Percentiles rank a stretch among this genome's conserved stretches.
These are phyloP conservation scores for Coemansia sp. DNA, from an alignment of 192 early-diverging fungal genomes.

Conservation along the genomic window DNA sequence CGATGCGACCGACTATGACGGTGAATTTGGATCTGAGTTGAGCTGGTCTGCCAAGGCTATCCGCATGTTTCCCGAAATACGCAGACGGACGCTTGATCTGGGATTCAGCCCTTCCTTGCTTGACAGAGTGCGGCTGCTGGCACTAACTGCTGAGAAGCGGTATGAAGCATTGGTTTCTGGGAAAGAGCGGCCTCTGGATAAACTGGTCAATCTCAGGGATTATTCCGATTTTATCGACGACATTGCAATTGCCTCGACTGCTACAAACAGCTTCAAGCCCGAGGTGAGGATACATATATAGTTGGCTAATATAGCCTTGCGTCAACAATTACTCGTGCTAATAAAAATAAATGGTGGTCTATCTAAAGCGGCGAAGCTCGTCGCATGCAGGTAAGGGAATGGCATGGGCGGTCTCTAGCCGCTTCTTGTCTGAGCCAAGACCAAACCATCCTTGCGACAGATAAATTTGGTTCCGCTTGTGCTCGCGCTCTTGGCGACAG, in stretches of 20 bases:
- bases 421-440: constrained; percentile 60
- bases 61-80: constrained; percentile 21
- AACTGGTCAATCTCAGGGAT: neutral
- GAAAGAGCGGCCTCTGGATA: neutral
- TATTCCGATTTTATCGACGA: neutral
- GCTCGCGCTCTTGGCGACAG: constrained; percentile 69
- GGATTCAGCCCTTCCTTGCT: neutral
- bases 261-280: neutral
- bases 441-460: constrained; percentile 72
- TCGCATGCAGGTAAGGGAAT: constrained; percentile 73
- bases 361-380: constrained; percentile 59
- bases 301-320: neutral
- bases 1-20: constrained; percentile 14
- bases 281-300: neutral
- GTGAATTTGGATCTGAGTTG: constrained; percentile 1
- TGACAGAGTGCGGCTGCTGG: constrained; percentile 10
- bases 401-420: constrained; percentile 63
- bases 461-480: constrained; percentile 55
- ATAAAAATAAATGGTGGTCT: constrained; percentile 8
- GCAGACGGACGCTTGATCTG: neutral
- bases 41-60: constrained; percentile 35
- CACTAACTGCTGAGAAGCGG: constrained; percentile 7
- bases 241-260: neutral
- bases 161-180: neutral
- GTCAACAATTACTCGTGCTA: neutral